A percentile compares a stretch with the other conserved stretches of the same genome.
Evolutionary conservation across 2,329 filamentous ascomycete species (phyloP).

Genomic region (Stagonosporopsis cucurbitacearum): DNA sequence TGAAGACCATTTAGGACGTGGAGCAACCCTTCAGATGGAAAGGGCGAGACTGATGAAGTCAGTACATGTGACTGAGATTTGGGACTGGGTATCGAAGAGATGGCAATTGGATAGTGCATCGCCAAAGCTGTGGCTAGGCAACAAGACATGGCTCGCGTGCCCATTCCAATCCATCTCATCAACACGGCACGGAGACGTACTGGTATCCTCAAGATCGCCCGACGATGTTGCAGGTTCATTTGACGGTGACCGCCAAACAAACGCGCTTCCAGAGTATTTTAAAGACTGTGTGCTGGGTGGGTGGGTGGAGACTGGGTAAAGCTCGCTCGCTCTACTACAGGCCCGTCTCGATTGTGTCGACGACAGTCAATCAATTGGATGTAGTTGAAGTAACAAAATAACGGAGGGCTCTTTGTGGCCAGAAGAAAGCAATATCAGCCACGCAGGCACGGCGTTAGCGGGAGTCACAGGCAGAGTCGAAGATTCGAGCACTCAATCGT

Average conservation of each 20-base stretch:
- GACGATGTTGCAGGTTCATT: slow-evolving; percentile 93
- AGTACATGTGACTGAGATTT: slow-evolving; percentile 21
- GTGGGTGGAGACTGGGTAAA: slow-evolving; percentile 23
- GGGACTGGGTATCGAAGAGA: not conserved
- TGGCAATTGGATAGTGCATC: not conserved
- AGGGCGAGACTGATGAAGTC: slow-evolving; percentile 54
- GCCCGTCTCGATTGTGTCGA: slow-evolving; percentile 21
- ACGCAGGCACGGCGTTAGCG: slow-evolving; percentile 35
- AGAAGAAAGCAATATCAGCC: slow-evolving; percentile 35
- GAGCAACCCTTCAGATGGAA: slow-evolving; percentile 66
- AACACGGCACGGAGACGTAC: slow-evolving; percentile 57
- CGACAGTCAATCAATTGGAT: slow-evolving; percentile 14
- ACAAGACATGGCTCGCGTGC: slow-evolving; percentile 24
- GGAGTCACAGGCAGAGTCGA: slow-evolving; percentile 30
- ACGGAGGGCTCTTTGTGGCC: slow-evolving; percentile 33
- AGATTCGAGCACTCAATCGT: slow-evolving; percentile 36
- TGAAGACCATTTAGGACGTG: slow-evolving; percentile 85
- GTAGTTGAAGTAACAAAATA: slow-evolving; percentile 19
- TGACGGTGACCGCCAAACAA: slow-evolving; percentile 91
- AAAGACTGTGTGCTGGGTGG: slow-evolving; percentile 24
- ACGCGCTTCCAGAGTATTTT: slow-evolving; percentile 70
- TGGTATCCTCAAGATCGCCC: slow-evolving; percentile 63
- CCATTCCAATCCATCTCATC: slow-evolving; percentile 12
- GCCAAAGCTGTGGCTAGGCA: slow-evolving; percentile 24
- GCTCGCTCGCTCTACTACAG: slow-evolving; percentile 20